Evolutionary conservation across 2,329 filamentous ascomycete genomes (phyloP).

Genomic region (Clonostachys rhizophaga): DNA sequence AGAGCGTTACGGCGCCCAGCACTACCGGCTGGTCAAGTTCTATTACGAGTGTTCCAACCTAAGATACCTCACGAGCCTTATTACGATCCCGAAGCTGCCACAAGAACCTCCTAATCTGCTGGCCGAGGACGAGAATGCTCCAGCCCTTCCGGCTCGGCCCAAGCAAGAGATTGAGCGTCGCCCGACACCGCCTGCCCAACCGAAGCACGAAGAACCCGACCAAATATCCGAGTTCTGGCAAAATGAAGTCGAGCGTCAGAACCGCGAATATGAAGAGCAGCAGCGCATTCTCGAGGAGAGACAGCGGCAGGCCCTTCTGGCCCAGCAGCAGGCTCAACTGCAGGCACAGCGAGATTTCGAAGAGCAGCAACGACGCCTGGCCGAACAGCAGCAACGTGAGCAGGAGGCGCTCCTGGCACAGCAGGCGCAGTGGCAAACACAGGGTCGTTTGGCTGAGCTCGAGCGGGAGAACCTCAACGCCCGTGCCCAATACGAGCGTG

Average conservation of each 20-base stretch:
- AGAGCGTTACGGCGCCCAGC: constrained; percentile 87
- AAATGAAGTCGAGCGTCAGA: constrained; percentile 82
- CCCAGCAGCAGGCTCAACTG: constrained; percentile 77
- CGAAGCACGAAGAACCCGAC: constrained; percentile 76
- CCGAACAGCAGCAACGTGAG: constrained; percentile 84
- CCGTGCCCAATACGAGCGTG: constrained; percentile 91
- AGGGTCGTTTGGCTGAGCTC: constrained; percentile 90
- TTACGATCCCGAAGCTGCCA: constrained; percentile 92
- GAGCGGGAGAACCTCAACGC: constrained; percentile 95
- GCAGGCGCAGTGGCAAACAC: constrained; percentile 89
- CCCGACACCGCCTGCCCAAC: constrained; percentile 64
- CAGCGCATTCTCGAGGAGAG: constrained; percentile 84
- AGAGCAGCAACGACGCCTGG: constrained; percentile 82
- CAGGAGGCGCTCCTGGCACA: constrained; percentile 87
- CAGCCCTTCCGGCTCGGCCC: constrained; percentile 75
- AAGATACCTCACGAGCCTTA: constrained; percentile 91
- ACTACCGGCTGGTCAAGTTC: constrained; percentile 94
- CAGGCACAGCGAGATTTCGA: constrained; percentile 95
- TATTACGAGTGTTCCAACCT: constrained; percentile 99
- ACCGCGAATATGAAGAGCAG: constrained; percentile 92
- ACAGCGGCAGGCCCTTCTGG: constrained; percentile 73
- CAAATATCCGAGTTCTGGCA: constrained; percentile 99
- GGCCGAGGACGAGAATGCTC: constrained; percentile 77
- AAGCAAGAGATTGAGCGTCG: constrained; percentile 68
- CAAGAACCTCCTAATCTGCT: constrained; percentile 90